phyloP scores from a whole-genome alignment of 1,139 yeast genomes.

The Tardiomyces digboiensis region DNA sequence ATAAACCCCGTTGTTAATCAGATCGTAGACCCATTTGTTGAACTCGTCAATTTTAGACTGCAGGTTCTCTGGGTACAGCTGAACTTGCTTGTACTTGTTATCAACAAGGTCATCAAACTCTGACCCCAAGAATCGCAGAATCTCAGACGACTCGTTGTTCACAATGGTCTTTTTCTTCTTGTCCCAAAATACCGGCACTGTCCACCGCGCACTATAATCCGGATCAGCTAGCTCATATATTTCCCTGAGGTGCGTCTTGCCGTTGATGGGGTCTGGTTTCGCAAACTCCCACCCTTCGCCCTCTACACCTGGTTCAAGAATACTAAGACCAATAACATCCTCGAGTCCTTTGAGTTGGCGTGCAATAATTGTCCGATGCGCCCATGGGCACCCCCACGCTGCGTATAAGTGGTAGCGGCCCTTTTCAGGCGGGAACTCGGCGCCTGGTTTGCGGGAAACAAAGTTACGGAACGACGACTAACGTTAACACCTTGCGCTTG shows the following conservation, averaged over 20 bases:
- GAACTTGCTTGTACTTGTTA: conserved; percentile 38
- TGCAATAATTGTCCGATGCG: conserved; percentile 45
- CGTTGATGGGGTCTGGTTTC: conserved; percentile 61
- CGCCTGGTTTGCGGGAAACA: conserved; percentile 1
- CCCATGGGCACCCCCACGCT: conserved; percentile 87
- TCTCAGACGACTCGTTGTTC: conserved; percentile 82
- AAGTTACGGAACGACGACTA: neutral
- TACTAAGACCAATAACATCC: conserved; percentile 42
- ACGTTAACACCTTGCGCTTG: neutral
- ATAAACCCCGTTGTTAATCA: conserved; percentile 76
- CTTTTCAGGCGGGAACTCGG: conserved; percentile 51
- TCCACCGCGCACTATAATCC: conserved; percentile 68
- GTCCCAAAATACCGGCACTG: conserved; percentile 94
- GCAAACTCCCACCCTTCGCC: conserved; percentile 79
- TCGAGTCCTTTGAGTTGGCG: conserved; percentile 66
- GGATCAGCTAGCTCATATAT: conserved; percentile 70
- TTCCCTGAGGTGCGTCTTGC: conserved; percentile 50
- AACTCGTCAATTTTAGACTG: conserved; percentile 56
- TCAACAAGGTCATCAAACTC: conserved; percentile 49
- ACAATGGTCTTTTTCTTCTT: conserved; percentile 71
- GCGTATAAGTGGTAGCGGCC: conserved; percentile 84
- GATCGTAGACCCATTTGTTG: conserved; percentile 77
- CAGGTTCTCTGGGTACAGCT: conserved; percentile 52
- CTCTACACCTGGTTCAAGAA: conserved; percentile 86
- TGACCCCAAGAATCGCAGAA: conserved; percentile 69